Evolutionary conservation across 2,329 filamentous ascomycete species (phyloP).

Genomic region (Diaporthe caulivora): DNA sequence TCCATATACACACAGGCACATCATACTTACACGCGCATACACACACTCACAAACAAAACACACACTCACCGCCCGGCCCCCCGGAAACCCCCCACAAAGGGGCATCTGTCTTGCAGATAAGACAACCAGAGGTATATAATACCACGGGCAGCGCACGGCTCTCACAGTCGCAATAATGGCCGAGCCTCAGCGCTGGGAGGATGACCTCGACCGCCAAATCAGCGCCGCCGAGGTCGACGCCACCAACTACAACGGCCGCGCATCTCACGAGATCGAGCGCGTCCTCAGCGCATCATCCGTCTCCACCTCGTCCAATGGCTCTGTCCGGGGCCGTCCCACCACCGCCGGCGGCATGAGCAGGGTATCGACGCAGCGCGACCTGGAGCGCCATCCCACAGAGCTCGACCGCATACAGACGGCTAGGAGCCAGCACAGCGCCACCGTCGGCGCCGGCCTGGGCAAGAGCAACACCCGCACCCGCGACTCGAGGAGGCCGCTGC

Average conservation of each 20-base stretch:
- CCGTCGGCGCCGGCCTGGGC: conserved; percentile 69
- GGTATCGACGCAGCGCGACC: conserved; percentile 73
- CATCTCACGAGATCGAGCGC: conserved; percentile 70
- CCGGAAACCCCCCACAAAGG: background rate
- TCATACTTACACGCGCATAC: background rate
- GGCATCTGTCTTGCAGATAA: background rate
- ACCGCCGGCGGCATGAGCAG: conserved; percentile 64
- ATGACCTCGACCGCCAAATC: conserved; percentile 68
- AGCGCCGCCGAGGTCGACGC: conserved; percentile 68
- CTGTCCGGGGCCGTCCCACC: conserved; percentile 49
- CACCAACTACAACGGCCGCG: conserved; percentile 45
- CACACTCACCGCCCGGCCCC: background rate
- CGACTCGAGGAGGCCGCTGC: conserved; percentile 70
- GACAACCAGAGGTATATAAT: background rate
- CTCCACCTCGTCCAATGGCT: conserved; percentile 60
- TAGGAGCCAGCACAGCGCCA: conserved; percentile 76
- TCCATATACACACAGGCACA: background rate
- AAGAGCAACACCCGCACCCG: conserved; percentile 57
- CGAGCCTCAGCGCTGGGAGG: conserved; percentile 52
- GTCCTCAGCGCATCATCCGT: conserved; percentile 66
- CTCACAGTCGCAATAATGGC: conserved; percentile 5
- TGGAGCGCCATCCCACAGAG: conserved; percentile 77
- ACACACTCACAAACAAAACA: background rate
- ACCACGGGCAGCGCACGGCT: background rate
- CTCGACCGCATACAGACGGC: conserved; percentile 79